Evolutionary conservation across 2,329 filamentous ascomycete species (phyloP), one percentile per base, ranked within the genome.

Genomic region (Fusarium concolor): DNA sequence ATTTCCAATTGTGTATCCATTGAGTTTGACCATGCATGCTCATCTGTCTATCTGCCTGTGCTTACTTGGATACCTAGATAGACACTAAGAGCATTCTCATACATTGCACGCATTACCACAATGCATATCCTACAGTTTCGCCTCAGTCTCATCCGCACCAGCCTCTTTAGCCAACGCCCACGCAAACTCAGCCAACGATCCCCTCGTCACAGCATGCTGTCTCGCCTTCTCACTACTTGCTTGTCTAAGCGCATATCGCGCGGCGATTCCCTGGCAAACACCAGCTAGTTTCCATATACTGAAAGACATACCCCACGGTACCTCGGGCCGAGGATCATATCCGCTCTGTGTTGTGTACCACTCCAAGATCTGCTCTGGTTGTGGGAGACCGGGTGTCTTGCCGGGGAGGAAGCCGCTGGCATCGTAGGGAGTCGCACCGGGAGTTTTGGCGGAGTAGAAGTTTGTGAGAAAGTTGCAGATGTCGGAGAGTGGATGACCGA

Each of bases 401-500:
- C 87, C 86, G 5, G 88, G 85, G 20, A 86, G 79, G 80, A 95
- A 95, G 18, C 81, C 84, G 22, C 77, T 74, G 65, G 80, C 60
- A 66, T 74, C 79, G 54, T 69, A 61, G 18, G 71, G 67, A 9
- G 67, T 57, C 10, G 71, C 64, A 24, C 64, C 72, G 12, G 67
- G 50, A 33, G 71, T 50, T 50, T 74, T 71, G 33, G 79, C 76
- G 51, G 76, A 76, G 74, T 78, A 81, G 72, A 80, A 83, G 51
- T 78, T 79, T 55, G 75, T 81, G 51, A 82, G 67, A 18, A 98
- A 84, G 79, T 98, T 98, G 78, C 90, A 90, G 39, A 98, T 83
- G 77, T 99, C 96, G 8, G 92, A 95, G 22, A 98, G 86, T 2
- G 96, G 96, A 78, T 99, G 95, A n/a, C 96, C 96, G 55, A 97